phyloP scores from a whole-genome alignment of 2,329 filamentous ascomycete species.

The Fusarium circinatum region DNA sequence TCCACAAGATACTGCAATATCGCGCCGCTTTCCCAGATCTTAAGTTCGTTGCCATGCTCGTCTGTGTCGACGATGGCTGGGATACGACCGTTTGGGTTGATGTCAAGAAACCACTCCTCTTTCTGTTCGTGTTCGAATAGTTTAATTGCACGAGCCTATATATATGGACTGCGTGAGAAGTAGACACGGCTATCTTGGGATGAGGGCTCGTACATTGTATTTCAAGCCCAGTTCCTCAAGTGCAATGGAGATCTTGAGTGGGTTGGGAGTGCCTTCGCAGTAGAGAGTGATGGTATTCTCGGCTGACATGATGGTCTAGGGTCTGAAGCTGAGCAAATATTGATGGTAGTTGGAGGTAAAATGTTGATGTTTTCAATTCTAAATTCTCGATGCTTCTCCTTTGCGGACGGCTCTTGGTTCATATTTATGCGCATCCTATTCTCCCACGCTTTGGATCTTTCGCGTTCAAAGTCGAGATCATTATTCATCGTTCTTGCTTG shows the following conservation, averaged over 20 bases:
- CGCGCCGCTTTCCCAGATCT: slow-evolving; percentile 82
- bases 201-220: slow-evolving; percentile 67
- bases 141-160: slow-evolving; percentile 67
- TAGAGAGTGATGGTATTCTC: slow-evolving; percentile 75
- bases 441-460: not conserved
- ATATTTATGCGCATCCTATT: slow-evolving; percentile 1
- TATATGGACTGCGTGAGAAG: not conserved
- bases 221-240: slow-evolving; percentile 84
- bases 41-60: slow-evolving; percentile 75
- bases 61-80: slow-evolving; percentile 85
- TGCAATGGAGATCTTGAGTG: slow-evolving; percentile 86
- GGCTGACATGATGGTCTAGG: not conserved
- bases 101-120: slow-evolving; percentile 84
- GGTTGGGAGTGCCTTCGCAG: slow-evolving; percentile 85
- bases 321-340: not conserved
- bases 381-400: not conserved
- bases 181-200: not conserved
- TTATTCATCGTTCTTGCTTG: not conserved
- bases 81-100: slow-evolving; percentile 93
- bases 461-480: not conserved
- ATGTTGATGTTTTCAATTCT: not conserved
- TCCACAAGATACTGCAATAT: slow-evolving; percentile 87
- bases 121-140: slow-evolving; percentile 80
- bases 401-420: not conserved
- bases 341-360: not conserved